A percentile compares a stretch with the other conserved stretches of the same genome.
Evolutionary conservation across 306 rosid species (phyloP).

Genomic region (Rosa chinensis): DNA sequence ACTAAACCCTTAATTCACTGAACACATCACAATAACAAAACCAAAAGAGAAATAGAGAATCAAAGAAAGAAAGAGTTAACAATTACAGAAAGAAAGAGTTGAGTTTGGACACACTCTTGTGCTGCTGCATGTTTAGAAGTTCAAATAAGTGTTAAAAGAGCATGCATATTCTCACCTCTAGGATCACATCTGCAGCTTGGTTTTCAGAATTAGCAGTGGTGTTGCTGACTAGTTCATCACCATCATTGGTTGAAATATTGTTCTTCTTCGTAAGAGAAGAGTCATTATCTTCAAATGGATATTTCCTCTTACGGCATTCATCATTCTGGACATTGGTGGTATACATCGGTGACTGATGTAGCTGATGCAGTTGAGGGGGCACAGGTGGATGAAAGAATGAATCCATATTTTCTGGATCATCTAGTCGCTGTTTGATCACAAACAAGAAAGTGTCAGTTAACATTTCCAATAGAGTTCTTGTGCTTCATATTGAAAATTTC

Average conservation of each 20-base stretch:
- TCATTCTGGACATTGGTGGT: not conserved
- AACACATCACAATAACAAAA: too few species aligned
- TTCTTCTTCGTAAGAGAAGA: not conserved
- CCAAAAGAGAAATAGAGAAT: too few species aligned
- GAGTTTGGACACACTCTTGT: not conserved
- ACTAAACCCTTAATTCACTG: too few species aligned
- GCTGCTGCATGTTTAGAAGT: not conserved
- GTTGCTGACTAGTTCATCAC: not conserved
- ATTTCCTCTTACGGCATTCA: not conserved
- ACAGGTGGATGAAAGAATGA: too few species aligned
- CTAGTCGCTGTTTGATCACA: constrained; percentile 20
- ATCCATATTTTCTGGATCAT: not conserved
- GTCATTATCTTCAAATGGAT: not conserved
- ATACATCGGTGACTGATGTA: not conserved
- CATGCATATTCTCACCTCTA: constrained; percentile 41
- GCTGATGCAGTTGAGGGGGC: not conserved
- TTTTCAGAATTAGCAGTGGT: not conserved
- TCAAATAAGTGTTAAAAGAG: not conserved
- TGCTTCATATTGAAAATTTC: not conserved
- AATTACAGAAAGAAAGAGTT: constrained; percentile 18
- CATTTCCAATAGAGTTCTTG: constrained; percentile 1
- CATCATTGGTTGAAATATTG: not conserved
- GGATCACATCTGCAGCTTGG: not conserved
- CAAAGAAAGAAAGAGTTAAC: too few species aligned
- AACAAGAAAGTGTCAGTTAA: constrained; percentile 11